phyloP scores from a whole-genome alignment of 2,329 filamentous ascomycete genomes.

The Penicillium italicum region DNA sequence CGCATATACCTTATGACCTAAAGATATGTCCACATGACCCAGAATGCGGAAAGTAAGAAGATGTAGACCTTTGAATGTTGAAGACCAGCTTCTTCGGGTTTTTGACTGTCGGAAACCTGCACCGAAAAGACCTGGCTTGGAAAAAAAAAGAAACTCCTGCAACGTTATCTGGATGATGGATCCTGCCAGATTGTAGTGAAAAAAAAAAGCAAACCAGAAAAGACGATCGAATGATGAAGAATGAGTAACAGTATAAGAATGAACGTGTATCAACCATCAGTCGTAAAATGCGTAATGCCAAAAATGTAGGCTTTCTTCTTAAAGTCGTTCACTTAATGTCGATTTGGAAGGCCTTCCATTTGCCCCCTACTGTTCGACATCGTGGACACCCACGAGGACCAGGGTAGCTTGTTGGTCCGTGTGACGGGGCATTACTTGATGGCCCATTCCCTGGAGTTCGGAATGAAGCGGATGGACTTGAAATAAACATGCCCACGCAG shows the following conservation, averaged over 20 bases:
- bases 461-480: conserved; percentile 41
- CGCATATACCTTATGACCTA: conserved; percentile 12
- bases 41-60: conserved; percentile 8
- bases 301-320: conserved; percentile 6
- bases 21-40: conserved; percentile 5
- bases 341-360: conserved; percentile 49
- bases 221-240: neutral
- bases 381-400: conserved; percentile 44
- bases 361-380: conserved; percentile 45
- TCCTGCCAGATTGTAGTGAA: conserved; percentile 6
- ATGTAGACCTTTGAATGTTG: conserved; percentile 10
- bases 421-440: conserved; percentile 15
- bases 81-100: conserved; percentile 29
- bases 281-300: conserved; percentile 33
- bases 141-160: conserved; percentile 18
- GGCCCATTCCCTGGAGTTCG: conserved; percentile 31
- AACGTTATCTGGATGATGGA: conserved; percentile 1
- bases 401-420: conserved; percentile 38
- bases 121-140: conserved; percentile 10
- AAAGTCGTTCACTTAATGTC: conserved; percentile 41
- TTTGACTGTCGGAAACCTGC: conserved; percentile 21
- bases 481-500: conserved; percentile 61
- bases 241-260: conserved; percentile 12
- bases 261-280: conserved; percentile 24
- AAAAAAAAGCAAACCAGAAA: neutral